phyloP scores from a whole-genome alignment of 768 basidiomycete genomes.

The Leccinellum luteum region DNA sequence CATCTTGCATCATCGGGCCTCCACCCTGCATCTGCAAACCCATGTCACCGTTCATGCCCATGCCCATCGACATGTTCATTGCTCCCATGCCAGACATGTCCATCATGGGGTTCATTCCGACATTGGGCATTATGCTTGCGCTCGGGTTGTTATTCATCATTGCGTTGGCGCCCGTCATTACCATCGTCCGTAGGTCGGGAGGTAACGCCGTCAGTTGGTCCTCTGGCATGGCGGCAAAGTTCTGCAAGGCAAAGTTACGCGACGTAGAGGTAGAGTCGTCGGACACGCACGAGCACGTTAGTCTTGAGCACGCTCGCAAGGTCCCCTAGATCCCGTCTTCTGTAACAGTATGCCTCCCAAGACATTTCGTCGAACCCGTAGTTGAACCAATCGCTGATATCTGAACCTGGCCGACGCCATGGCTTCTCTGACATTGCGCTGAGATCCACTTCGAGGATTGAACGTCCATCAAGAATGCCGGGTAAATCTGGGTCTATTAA shows the following conservation, averaged over 20 bases:
- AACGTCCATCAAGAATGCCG: slow-evolving; percentile 69
- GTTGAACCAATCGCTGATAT: slow-evolving; percentile 98
- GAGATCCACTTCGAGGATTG: slow-evolving; percentile 84
- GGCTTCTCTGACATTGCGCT: slow-evolving; percentile 73
- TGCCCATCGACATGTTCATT: slow-evolving; percentile 51
- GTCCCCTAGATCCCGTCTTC: slow-evolving; percentile 78
- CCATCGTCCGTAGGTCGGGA: slow-evolving; percentile 81
- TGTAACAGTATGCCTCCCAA: slow-evolving; percentile 91
- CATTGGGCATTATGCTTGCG: slow-evolving; percentile 52
- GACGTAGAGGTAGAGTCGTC: not conserved
- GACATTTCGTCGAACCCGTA: slow-evolving; percentile 97
- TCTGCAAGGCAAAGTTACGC: slow-evolving; percentile 41
- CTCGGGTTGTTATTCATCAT: slow-evolving; percentile 67
- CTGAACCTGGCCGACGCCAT: slow-evolving; percentile 90
- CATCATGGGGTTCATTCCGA: slow-evolving; percentile 72
- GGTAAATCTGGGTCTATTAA: slow-evolving; percentile 64
- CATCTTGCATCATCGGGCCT: slow-evolving; percentile 56
- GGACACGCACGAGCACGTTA: slow-evolving; percentile 68
- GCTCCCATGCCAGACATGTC: slow-evolving; percentile 67
- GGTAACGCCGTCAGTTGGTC: slow-evolving; percentile 77
- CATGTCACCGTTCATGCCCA: slow-evolving; percentile 70
- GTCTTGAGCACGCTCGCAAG: slow-evolving; percentile 76
- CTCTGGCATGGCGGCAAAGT: slow-evolving; percentile 79
- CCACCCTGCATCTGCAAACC: slow-evolving; percentile 48
- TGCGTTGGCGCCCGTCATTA: slow-evolving; percentile 77